A percentile compares a stretch with the other conserved stretches of the same genome.
phyloP scores from a whole-genome alignment of 2,329 filamentous ascomycete species.

The Botrytis fragariae region DNA sequence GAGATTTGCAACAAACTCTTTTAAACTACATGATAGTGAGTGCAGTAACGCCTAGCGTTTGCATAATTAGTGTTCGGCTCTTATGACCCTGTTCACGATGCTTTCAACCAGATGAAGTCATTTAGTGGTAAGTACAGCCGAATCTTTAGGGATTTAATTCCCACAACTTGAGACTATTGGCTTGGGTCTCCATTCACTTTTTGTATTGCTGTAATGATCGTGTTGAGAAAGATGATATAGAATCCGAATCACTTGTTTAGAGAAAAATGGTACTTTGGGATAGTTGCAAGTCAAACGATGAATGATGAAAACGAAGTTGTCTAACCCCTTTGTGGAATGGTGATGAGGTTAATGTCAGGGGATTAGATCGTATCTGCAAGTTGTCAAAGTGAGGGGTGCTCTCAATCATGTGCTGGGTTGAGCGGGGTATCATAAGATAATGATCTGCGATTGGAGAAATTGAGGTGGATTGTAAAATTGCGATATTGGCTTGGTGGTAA shows the following conservation, averaged over 20 bases:
- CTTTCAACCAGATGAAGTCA: neutral
- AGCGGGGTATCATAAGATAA: neutral
- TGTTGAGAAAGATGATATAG: neutral
- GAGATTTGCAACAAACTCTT: neutral
- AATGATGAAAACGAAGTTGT: neutral
- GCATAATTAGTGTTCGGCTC: neutral
- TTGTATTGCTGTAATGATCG: neutral
- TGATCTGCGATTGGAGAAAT: neutral
- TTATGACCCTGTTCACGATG: neutral
- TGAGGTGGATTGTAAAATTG: neutral
- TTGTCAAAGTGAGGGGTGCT: neutral
- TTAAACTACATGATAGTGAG: neutral
- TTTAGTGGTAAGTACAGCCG: neutral
- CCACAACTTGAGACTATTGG: neutral
- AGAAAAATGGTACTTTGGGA: neutral
- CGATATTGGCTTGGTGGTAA: neutral
- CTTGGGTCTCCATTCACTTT: neutral
- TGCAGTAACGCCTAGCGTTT: neutral
- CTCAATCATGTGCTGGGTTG: neutral
- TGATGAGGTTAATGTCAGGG: neutral
- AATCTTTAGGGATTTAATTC: neutral
- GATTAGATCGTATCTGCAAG: neutral
- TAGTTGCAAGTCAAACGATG: neutral
- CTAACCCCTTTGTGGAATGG: neutral
- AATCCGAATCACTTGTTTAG: neutral